phyloP scores from a whole-genome alignment of 306 rosid species.

The Rubus parviflorus region DNA sequence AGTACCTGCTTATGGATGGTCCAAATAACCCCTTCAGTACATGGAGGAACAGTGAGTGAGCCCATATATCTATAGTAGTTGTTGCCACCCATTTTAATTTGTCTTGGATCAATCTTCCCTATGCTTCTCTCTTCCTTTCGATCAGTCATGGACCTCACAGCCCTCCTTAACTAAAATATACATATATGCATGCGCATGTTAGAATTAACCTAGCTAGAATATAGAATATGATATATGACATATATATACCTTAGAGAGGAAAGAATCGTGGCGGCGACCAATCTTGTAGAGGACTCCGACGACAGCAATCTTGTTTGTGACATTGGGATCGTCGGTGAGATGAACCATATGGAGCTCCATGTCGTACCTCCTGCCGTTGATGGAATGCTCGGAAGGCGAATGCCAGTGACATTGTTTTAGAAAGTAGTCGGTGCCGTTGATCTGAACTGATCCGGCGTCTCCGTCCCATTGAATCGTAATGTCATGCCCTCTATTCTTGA shows the following conservation, averaged over 20 bases:
- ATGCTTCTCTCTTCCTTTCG: neutral
- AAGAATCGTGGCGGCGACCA: slow-evolving; percentile 25
- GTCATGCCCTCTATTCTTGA: slow-evolving; percentile 37
- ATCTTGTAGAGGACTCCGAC: slow-evolving; percentile 25
- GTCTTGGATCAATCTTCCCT: slow-evolving; percentile 20
- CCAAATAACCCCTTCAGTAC: slow-evolving; percentile 41
- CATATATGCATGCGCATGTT: neutral
- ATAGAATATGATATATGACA: too few relatives aligned
- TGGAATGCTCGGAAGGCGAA: slow-evolving; percentile 71
- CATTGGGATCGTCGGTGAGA: neutral
- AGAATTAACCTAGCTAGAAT: too few relatives aligned
- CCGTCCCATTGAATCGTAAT: slow-evolving; percentile 46
- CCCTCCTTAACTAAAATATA: slow-evolving; percentile 18
- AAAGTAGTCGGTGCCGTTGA: slow-evolving; percentile 47
- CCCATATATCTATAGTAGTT: slow-evolving; percentile 36
- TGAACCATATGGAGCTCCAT: slow-evolving; percentile 49
- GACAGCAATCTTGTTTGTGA: slow-evolving; percentile 24
- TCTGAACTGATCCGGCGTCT: slow-evolving; percentile 49
- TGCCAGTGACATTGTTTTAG: slow-evolving; percentile 76
- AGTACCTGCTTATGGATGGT: slow-evolving; percentile 30
- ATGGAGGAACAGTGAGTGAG: slow-evolving; percentile 44
- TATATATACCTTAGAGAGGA: slow-evolving; percentile 30
- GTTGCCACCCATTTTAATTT: slow-evolving; percentile 7
- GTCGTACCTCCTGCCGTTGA: slow-evolving; percentile 59
- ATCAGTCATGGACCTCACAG: slow-evolving; percentile 14